Evolutionary conservation across 352 stramenopile species (phyloP).

Genomic region (Pythium brassicae): DNA sequence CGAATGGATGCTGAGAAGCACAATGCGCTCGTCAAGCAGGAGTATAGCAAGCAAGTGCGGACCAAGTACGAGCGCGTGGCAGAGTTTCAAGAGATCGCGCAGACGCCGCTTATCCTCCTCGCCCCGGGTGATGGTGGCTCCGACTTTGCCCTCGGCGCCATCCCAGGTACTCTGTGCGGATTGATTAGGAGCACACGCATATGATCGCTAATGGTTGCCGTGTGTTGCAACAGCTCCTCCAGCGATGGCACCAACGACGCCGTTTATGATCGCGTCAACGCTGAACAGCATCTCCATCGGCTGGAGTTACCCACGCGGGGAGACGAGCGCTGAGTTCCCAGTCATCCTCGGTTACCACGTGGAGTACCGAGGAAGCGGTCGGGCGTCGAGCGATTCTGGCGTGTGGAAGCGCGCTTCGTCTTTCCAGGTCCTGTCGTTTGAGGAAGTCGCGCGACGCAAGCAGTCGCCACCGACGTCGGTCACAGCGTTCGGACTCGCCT

Average conservation of each 20-base stretch:
- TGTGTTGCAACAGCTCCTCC: constrained; percentile 22
- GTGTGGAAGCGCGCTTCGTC: constrained; percentile 47
- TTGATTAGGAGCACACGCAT: neutral
- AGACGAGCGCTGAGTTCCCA: constrained; percentile 23
- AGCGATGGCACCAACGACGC: constrained; percentile 21
- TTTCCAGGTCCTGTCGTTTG: constrained; percentile 53
- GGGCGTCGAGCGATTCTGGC: constrained; percentile 23
- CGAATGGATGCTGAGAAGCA: constrained; percentile 30
- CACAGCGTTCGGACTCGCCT: constrained; percentile 30
- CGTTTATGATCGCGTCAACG: constrained; percentile 29
- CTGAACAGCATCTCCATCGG: constrained; percentile 41
- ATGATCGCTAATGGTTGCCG: neutral
- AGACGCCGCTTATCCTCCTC: constrained; percentile 37
- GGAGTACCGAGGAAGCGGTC: constrained; percentile 38
- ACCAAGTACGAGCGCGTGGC: constrained; percentile 54
- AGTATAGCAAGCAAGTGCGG: constrained; percentile 50
- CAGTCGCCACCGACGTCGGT: constrained; percentile 21
- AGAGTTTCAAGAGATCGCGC: constrained; percentile 53
- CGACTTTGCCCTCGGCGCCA: constrained; percentile 40
- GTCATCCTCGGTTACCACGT: constrained; percentile 61
- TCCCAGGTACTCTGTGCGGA: constrained; percentile 22
- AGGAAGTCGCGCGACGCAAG: constrained; percentile 32
- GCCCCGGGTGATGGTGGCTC: constrained; percentile 8
- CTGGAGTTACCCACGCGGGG: constrained; percentile 23
- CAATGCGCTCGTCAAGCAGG: constrained; percentile 35